A percentile compares a stretch with the other conserved stretches of the same genome.
These are phyloP conservation scores for Tagetes patula DNA, from an alignment of 129 eudicot species.

Conservation along the genomic window DNA sequence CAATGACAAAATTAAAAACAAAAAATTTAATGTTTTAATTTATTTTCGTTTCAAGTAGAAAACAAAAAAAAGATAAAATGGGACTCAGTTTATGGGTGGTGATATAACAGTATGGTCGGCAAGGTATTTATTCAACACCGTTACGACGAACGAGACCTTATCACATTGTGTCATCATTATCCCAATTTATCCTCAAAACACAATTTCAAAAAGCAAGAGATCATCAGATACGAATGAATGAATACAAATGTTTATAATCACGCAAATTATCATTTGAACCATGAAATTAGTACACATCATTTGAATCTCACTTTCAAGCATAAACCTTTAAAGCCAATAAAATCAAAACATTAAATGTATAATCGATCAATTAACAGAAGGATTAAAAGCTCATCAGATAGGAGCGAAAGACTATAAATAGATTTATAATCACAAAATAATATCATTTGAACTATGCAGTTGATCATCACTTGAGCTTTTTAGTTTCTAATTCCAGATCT, in stretches of 20 bases:
- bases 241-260: conserved; percentile 53
- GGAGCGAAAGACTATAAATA: conserved; percentile 24
- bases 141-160: conserved; percentile 84
- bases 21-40: too few species aligned
- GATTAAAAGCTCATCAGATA: conserved; percentile 45
- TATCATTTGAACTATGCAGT: conserved; percentile 34
- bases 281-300: conserved; percentile 57
- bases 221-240: conserved; percentile 77
- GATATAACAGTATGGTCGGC: conserved; percentile 85
- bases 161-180: conserved; percentile 49
- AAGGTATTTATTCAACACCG: conserved; percentile 44
- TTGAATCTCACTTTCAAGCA: conserved; percentile 21
- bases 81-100: conserved; percentile 61
- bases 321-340: not conserved
- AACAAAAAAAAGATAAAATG: not conserved
- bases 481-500: not conserved
- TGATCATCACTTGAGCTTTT: conserved; percentile 24
- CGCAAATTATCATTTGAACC: conserved; percentile 53
- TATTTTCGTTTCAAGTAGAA: not conserved
- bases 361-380: too few species aligned
- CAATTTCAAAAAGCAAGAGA: conserved; percentile 2
- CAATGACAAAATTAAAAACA: too few species aligned
- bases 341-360: too few species aligned
- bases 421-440: conserved; percentile 12
- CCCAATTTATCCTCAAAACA: conserved; percentile 17